A percentile compares a stretch with the other conserved stretches of the same genome.
Evolutionary conservation across 495 filamentous ascomycete genomes (phyloP).

Genomic region (Annulohypoxylon moriforme): DNA sequence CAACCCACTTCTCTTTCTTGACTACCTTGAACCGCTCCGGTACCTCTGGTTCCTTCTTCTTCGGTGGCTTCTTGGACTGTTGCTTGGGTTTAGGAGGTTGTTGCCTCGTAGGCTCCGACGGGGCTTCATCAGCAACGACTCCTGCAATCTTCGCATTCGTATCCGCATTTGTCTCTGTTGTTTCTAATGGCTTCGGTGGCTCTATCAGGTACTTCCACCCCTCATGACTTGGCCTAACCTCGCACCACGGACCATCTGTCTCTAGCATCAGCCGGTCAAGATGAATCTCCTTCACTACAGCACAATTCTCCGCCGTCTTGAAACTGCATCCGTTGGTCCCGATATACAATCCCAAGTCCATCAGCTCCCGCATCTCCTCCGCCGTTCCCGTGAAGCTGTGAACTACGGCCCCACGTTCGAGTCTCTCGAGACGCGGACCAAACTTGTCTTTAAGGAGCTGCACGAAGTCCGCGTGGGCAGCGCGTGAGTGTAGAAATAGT

Average conservation of each 20-base stretch:
- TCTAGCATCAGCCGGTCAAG: slow-evolving; percentile 84
- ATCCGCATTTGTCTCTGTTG: slow-evolving; percentile 4
- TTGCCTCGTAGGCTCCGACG: slow-evolving; percentile 17
- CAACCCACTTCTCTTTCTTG: slow-evolving; percentile 93
- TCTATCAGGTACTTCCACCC: slow-evolving; percentile 66
- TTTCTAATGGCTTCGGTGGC: slow-evolving; percentile 18
- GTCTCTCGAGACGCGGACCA: slow-evolving; percentile 58
- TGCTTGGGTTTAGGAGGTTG: slow-evolving; percentile 37
- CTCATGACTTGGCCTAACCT: slow-evolving; percentile 73
- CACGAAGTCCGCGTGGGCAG: slow-evolving; percentile 85
- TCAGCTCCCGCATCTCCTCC: slow-evolving; percentile 81
- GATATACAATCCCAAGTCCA: slow-evolving; percentile 81
- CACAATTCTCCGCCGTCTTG: slow-evolving; percentile 90
- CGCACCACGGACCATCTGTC: slow-evolving; percentile 94
- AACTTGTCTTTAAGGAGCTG: slow-evolving; percentile 63
- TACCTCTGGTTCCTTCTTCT: slow-evolving; percentile 59
- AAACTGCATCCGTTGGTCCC: slow-evolving; percentile 92
- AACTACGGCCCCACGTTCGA: slow-evolving; percentile 81
- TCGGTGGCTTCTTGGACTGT: slow-evolving; percentile 50
- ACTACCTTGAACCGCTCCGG: slow-evolving; percentile 66
- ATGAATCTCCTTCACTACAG: slow-evolving; percentile 79
- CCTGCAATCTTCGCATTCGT: slow-evolving; percentile 6
- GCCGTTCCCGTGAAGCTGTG: slow-evolving; percentile 90
- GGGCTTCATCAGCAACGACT: neutral
- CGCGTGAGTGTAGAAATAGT: slow-evolving; percentile 89